Base-by-base conservation (phyloP, 2,329 filamentous ascomycete genomes). In the Alternaria sp. region DNA sequence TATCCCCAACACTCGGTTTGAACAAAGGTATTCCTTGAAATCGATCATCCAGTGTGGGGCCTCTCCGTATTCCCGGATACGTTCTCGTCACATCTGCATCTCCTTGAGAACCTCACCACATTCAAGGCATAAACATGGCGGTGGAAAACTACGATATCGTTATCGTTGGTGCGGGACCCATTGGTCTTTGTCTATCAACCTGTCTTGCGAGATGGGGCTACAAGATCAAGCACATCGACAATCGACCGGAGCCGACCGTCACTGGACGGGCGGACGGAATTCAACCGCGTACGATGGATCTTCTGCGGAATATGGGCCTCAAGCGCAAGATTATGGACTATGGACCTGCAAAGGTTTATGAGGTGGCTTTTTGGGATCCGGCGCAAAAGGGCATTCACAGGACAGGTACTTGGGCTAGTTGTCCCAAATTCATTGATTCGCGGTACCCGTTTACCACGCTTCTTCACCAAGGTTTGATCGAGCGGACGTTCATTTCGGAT, bases 221-320 rank as follows among this genome's bases (percentile, higher is more conserved):
- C 83, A 92, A 88, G 77, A 92, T 97, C 78, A 96, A 94, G 82
- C 92, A 97, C 79, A 92, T 97, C 73, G 93, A 97, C 80, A 96
- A 96, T 79, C 86, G 93, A 58, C 83, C 92, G 2, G 90, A 94
- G 71, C 93, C 93, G 14, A 97, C 93, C 11, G 81, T 87, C 2
- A 96, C 92, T 21, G 93, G 93, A 52, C 90, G 93, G 64, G 93
- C 93, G 55, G 93, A 97, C 78, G 93, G 92, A 62, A 96, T 97
- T 57, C 93, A 97, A 80, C 93, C 93, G 36, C 88, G 93, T 37
- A 96, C 93, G 0, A 83, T 96, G 24, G 93, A 97, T 69, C 85
- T 97, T 14, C 83, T 97, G 46, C 88, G 90, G 51, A 97, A 96
- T 73, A 92, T 97, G 89, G 92, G 91, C 1, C 81, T 97, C 56